phyloP scores from a whole-genome alignment of 78 protist genomes.

The Isochrysis galbana region DNA sequence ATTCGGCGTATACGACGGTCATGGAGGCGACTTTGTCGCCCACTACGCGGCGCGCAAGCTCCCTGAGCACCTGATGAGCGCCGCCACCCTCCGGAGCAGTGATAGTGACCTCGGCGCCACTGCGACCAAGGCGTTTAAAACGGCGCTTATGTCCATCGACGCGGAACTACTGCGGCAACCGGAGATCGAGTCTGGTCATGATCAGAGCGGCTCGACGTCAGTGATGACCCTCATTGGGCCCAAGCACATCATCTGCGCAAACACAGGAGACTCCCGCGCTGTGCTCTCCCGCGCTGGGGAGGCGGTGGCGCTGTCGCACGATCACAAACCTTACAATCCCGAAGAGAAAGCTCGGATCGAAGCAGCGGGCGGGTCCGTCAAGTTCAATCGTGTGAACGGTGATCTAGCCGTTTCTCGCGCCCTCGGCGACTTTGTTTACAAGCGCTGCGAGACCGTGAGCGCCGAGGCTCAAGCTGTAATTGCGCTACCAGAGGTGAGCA shows the following conservation, averaged over 20 bases:
- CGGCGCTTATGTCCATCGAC: neutral
- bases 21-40: neutral
- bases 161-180: neutral
- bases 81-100: too few species aligned
- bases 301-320: conserved; percentile 32
- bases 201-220: neutral
- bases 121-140: neutral
- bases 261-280: conserved; percentile 63
- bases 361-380: too few species aligned
- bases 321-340: conserved; percentile 68
- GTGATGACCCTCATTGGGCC: neutral
- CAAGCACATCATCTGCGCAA: conserved; percentile 28
- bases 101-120: neutral
- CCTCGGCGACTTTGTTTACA: too few species aligned
- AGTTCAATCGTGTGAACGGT: too few species aligned
- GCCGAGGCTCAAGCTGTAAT: too few species aligned
- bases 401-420: too few species aligned
- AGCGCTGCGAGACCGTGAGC: too few species aligned
- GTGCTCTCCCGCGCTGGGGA: conserved; percentile 58
- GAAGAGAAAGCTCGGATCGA: too few species aligned
- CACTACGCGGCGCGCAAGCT: neutral
- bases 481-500: too few species aligned
- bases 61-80: neutral
- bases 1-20: conserved; percentile 12
- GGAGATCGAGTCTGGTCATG: neutral